These are phyloP conservation scores for Rhizopus sp. DNA, from an alignment of 371 early-diverging fungal species.

Conservation along the genomic window DNA sequence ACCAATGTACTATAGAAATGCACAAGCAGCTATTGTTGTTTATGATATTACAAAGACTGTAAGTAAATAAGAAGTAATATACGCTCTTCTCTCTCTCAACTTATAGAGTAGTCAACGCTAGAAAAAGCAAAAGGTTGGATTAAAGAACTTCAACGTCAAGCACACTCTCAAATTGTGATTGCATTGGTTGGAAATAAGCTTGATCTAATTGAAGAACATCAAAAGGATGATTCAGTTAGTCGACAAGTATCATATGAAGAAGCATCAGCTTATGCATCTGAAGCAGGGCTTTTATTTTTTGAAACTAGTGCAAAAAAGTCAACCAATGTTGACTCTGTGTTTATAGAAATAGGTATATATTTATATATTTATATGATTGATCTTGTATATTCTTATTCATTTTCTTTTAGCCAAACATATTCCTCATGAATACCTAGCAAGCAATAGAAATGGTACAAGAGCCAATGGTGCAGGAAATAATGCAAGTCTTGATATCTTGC, in stretches of 20 bases:
- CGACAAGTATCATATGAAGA: constrained; percentile 70
- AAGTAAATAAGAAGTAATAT: no score
- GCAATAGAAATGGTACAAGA: constrained; percentile 10
- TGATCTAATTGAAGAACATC: constrained; percentile 61
- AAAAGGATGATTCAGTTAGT: constrained; percentile 52
- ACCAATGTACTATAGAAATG: constrained; percentile 99
- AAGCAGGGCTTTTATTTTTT: constrained; percentile 78
- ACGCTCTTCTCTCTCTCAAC: not conserved
- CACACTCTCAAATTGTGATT: constrained; percentile 93
- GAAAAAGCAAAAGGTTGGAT: constrained; percentile 99
- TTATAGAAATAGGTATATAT: constrained; percentile 52
- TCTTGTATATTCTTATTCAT: not conserved
- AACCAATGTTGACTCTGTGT: constrained; percentile 77
- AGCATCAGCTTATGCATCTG: constrained; percentile 81
- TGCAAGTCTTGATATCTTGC: constrained; percentile 31
- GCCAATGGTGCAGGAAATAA: not conserved
- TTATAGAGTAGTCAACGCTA: constrained; percentile 72
- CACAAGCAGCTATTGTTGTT: constrained; percentile 93
- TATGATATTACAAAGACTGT: constrained; percentile 94
- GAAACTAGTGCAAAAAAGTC: constrained; percentile 89
- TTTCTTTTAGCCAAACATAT: constrained; percentile 32
- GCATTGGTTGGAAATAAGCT: constrained; percentile 96
- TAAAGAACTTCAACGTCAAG: constrained; percentile 94
- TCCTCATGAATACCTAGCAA: constrained; percentile 33
- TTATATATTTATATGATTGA: constrained; percentile 1